phyloP scores from a whole-genome alignment of 129 eudicot species.

The Heracleum sosnowskyi region DNA sequence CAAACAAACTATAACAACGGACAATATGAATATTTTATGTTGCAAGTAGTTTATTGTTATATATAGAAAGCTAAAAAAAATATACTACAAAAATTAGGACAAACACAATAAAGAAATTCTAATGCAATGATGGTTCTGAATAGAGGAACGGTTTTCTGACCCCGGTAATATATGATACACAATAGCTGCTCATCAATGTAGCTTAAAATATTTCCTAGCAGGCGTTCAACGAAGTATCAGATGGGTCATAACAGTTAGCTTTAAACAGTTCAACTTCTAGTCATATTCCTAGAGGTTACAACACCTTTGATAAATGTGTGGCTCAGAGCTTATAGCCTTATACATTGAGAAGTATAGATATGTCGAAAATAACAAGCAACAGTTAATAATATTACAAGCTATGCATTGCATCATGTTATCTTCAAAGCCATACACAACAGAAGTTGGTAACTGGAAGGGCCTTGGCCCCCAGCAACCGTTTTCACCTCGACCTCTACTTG shows the following conservation, averaged over 20 bases:
- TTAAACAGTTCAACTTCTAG: no score
- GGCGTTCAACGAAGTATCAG: background rate
- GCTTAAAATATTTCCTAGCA: background rate
- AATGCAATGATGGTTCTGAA: background rate
- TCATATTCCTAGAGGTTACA: no score
- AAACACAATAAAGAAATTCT: background rate
- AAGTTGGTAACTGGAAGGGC: background rate
- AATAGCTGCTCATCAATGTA: background rate
- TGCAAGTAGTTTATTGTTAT: background rate
- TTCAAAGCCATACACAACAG: background rate
- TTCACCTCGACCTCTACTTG: background rate
- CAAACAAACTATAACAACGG: constrained; percentile 46
- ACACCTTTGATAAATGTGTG: background rate
- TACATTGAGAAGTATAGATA: background rate
- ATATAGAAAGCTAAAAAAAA: background rate
- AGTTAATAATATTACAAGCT: background rate
- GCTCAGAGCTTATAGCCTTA: background rate
- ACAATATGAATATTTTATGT: constrained; percentile 22
- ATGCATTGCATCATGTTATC: background rate
- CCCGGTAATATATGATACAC: background rate
- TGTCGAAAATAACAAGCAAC: background rate
- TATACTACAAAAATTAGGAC: background rate
- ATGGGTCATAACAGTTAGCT: no score
- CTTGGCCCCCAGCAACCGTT: background rate
- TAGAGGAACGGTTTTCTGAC: background rate